Conservation (phyloP, 177 flowering plant species). For the Vitis hybrid region DNA sequence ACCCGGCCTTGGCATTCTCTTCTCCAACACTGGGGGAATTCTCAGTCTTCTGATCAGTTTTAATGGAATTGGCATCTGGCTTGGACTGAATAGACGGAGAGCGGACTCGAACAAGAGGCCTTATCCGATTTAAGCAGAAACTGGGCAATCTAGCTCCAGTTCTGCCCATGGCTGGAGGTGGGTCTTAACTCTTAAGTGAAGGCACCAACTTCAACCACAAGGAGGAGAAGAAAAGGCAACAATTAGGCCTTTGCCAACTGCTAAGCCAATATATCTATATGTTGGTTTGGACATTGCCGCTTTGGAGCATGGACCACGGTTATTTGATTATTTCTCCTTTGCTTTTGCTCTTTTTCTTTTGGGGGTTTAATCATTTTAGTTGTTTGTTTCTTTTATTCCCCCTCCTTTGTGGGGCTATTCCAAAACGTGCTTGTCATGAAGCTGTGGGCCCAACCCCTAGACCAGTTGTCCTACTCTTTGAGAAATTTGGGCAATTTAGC, state of each 20-base stretch:
- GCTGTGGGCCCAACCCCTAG: slow-evolving; percentile 22
- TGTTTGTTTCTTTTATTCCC: slow-evolving; percentile 14
- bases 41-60: slow-evolving; percentile 12
- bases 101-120: slow-evolving; percentile 51
- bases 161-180: slow-evolving; percentile 29
- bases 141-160: slow-evolving; percentile 37
- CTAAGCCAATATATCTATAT: slow-evolving; percentile 9
- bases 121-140: slow-evolving; percentile 50
- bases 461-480: not conserved
- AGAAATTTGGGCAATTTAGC: not conserved
- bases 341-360: slow-evolving; percentile 18
- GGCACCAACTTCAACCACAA: not conserved
- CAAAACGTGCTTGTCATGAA: slow-evolving; percentile 45
- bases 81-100: slow-evolving; percentile 42
- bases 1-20: slow-evolving; percentile 1
- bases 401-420: slow-evolving; percentile 20
- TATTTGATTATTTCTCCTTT: slow-evolving; percentile 9
- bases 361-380: slow-evolving; percentile 18
- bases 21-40: slow-evolving; percentile 4
- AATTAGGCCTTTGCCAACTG: not conserved
- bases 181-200: too few relatives aligned
- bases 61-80: not conserved
- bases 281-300: slow-evolving; percentile 5
- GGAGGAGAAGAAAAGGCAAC: slow-evolving; percentile 5
- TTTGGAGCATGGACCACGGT: not conserved